A percentile compares a stretch with the other conserved stretches of the same genome.
Evolutionary conservation across 257 asterid species (phyloP).

Genomic region (Solanum ossicruentum): DNA sequence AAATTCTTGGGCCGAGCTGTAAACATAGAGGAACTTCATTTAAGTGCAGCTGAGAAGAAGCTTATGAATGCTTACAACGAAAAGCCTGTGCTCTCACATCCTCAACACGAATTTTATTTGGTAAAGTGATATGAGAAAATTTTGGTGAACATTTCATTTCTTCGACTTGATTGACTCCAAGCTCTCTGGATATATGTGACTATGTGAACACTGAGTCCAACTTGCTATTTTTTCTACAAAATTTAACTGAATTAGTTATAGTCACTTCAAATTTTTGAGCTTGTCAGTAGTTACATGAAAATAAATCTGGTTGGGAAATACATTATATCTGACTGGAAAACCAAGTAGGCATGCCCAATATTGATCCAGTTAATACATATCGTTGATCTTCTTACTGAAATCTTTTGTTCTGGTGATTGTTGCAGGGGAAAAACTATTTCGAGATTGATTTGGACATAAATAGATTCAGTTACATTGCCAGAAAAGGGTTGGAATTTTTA

Average conservation of each 20-base stretch:
- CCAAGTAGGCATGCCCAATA: background rate
- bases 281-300: background rate
- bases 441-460: constrained; percentile 5
- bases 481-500: constrained; percentile 1
- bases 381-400: background rate
- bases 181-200: background rate
- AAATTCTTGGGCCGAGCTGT: constrained; percentile 1
- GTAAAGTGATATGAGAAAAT: background rate
- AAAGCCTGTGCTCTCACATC: constrained; percentile 1
- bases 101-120: constrained; percentile 3
- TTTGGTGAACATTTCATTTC: background rate
- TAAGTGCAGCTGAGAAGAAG: background rate
- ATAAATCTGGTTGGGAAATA: background rate
- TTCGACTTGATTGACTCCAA: background rate
- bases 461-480: background rate
- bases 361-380: background rate
- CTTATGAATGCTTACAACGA: background rate
- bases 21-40: constrained; percentile 1
- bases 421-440: background rate
- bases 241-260: background rate
- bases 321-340: background rate
- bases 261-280: background rate
- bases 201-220: background rate
- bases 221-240: background rate
- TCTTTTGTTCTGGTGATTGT: background rate